Percentiles rank a stretch among this genome's conserved stretches.
These are phyloP conservation scores for Venturia effusa DNA, from an alignment of 2,329 filamentous ascomycete species.

Conservation along the genomic window DNA sequence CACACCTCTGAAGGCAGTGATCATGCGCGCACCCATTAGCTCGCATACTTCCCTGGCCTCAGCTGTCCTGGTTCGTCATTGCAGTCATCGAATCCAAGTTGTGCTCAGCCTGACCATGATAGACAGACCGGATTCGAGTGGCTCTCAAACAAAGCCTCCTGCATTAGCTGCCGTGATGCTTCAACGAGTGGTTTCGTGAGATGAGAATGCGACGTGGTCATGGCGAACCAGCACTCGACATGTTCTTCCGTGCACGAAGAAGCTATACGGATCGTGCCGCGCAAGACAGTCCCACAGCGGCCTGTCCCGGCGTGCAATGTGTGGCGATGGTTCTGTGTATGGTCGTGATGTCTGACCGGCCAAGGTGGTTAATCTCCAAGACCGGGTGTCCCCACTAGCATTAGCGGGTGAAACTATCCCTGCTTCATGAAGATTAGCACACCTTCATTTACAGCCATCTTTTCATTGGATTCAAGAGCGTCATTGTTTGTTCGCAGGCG, in stretches of 20 bases:
- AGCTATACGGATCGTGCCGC: not conserved
- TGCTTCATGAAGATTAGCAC: not conserved
- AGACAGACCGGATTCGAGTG: slow-evolving; percentile 1
- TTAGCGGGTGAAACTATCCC: not conserved
- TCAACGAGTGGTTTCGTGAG: not conserved
- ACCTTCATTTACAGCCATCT: not conserved
- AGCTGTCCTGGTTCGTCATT: not conserved
- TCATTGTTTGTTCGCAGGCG: not conserved
- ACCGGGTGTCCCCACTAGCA: not conserved
- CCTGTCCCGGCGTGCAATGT: not conserved
- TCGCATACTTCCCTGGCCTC: not conserved
- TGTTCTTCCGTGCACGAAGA: not conserved
- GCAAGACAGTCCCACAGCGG: not conserved
- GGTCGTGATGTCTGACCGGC: not conserved
- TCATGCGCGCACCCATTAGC: not conserved
- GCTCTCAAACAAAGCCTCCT: not conserved
- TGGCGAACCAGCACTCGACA: not conserved
- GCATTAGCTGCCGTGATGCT: slow-evolving; percentile 1
- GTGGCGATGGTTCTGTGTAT: not conserved
- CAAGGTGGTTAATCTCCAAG: not conserved
- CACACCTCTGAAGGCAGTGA: not conserved
- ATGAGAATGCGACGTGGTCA: not conserved
- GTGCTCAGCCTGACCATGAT: not conserved
- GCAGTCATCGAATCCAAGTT: slow-evolving; percentile 1
- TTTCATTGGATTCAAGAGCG: not conserved